Percentiles rank a stretch among this genome's conserved stretches.
These are phyloP conservation scores for Phytophthora sansomeana DNA, from an alignment of 352 stramenopile species.

Conservation along the genomic window DNA sequence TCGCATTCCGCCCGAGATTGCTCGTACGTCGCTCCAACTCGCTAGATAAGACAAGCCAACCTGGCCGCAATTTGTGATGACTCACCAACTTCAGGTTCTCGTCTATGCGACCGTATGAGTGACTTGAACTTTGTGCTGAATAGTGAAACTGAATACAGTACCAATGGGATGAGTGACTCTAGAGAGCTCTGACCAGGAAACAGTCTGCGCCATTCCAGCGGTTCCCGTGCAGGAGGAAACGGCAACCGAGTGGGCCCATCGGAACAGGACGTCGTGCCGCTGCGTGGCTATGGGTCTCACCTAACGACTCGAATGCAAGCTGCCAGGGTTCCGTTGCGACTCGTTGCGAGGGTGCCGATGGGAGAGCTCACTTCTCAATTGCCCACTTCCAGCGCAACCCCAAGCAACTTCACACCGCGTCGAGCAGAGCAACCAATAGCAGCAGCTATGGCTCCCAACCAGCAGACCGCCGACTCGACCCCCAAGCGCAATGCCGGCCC, in stretches of 20 bases:
- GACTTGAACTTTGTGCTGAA: slow-evolving; percentile 20
- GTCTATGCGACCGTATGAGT: slow-evolving; percentile 32
- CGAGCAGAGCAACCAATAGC: too few relatives aligned
- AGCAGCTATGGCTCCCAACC: slow-evolving; percentile 34
- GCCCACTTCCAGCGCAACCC: slow-evolving; percentile 8
- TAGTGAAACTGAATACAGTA: too few relatives aligned
- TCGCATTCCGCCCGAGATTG: background rate
- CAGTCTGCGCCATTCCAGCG: slow-evolving; percentile 22
- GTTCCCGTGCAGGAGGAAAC: slow-evolving; percentile 12
- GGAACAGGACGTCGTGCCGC: slow-evolving; percentile 5
- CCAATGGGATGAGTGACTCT: slow-evolving; percentile 14
- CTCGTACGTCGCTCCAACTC: background rate
- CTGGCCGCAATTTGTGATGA: slow-evolving; percentile 17
- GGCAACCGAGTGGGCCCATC: background rate
- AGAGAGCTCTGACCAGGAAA: too few relatives aligned
- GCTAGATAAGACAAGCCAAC: slow-evolving; percentile 11
- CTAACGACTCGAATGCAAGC: background rate
- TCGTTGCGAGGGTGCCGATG: background rate
- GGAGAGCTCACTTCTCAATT: slow-evolving; percentile 25
- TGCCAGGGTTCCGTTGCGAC: background rate
- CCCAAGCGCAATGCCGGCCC: slow-evolving; percentile 14
- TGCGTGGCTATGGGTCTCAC: slow-evolving; percentile 24
- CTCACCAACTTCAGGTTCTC: too few relatives aligned
- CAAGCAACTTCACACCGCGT: slow-evolving; percentile 1
- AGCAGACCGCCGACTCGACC: slow-evolving; percentile 9